Evolutionary conservation across 495 filamentous ascomycete species (phyloP).

Genomic region (Bombardia bombarda): DNA sequence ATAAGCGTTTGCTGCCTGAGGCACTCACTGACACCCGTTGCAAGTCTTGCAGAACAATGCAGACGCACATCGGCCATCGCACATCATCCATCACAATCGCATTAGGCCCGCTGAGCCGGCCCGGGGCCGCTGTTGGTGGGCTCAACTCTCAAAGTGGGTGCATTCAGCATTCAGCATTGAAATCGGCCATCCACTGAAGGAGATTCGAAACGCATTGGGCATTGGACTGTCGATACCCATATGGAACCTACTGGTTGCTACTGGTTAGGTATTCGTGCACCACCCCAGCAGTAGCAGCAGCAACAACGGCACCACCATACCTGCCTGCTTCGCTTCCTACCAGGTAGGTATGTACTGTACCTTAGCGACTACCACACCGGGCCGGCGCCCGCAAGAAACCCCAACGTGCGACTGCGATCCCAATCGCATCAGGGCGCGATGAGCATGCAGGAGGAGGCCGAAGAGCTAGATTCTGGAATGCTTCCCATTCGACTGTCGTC

Average conservation of each 20-base stretch:
- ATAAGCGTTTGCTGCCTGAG: conserved; percentile 22
- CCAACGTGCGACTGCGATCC: neutral
- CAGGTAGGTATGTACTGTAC: no score
- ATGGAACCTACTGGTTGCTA: no score
- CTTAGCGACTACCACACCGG: no score
- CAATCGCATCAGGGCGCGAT: neutral
- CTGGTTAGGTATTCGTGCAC: no score
- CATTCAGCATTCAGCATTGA: neutral
- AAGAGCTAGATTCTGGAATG: conserved; percentile 3
- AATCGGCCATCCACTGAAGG: neutral
- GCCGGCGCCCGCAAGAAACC: neutral
- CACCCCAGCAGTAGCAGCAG: no score
- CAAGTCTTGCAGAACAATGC: neutral
- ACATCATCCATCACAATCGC: neutral
- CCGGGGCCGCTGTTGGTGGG: no score
- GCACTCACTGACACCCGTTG: neutral
- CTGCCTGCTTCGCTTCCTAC: no score
- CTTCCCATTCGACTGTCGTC: conserved; percentile 4
- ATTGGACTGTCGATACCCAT: no score
- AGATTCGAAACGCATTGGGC: neutral
- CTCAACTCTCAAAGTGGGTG: no score
- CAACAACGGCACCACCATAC: no score
- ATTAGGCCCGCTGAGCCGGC: conserved; percentile 15
- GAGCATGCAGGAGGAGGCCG: neutral
- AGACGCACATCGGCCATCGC: neutral